These are phyloP conservation scores for Naganishia friedmannii DNA, from an alignment of 768 basidiomycete species.

Conservation along the genomic window DNA sequence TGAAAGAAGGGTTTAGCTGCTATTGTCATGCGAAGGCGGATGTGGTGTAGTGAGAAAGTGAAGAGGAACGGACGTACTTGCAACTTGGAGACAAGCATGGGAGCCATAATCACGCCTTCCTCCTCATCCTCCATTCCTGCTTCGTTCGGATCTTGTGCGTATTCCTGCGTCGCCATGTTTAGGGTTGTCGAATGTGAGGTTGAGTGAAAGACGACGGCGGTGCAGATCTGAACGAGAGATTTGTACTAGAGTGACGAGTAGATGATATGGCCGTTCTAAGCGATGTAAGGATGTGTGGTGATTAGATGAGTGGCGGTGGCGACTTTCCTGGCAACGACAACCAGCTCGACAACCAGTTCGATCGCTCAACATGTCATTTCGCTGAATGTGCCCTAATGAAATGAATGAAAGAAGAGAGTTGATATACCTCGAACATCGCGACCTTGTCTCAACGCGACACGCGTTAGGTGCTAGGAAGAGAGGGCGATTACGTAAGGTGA, in stretches of 20 bases:
- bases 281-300: too few relatives aligned
- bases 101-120: constrained; percentile 66
- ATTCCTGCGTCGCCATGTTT: constrained; percentile 39
- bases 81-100: constrained; percentile 74
- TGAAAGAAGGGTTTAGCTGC: too few relatives aligned
- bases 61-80: constrained; percentile 43
- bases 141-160: constrained; percentile 31
- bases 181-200: background rate
- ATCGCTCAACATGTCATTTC: background rate
- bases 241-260: background rate
- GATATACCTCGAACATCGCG: background rate
- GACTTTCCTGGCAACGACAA: background rate
- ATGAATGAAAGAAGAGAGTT: background rate
- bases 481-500: too few relatives aligned
- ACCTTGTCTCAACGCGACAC: too few relatives aligned
- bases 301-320: background rate
- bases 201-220: background rate
- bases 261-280: too few relatives aligned
- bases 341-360: background rate
- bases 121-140: constrained; percentile 55
- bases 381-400: background rate
- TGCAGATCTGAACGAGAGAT: background rate
- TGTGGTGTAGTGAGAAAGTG: background rate
- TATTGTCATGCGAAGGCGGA: background rate
- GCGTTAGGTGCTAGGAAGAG: too few relatives aligned